Evolutionary conservation across 1,284 basidiomycete genomes (phyloP).

Genomic region (Trametes hirsuta): DNA sequence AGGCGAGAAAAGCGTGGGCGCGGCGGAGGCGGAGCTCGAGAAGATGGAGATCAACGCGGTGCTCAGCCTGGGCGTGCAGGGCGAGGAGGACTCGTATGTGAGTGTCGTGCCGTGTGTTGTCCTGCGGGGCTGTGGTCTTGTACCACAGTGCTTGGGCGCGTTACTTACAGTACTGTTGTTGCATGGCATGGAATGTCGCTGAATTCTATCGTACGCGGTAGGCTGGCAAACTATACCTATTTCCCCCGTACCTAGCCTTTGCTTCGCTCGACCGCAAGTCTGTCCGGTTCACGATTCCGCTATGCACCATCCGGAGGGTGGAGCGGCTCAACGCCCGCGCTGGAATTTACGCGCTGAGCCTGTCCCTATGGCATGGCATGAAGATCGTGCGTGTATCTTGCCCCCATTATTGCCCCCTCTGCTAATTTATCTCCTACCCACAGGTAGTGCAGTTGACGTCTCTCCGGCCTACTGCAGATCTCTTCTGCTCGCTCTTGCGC

Average conservation of each 20-base stretch:
- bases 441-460: conserved; percentile 96
- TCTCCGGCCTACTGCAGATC: conserved; percentile 92
- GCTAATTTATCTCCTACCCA: not conserved
- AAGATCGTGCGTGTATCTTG: conserved; percentile 76
- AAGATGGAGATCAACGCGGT: conserved; percentile 93
- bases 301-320: conserved; percentile 94
- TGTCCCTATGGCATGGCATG: conserved; percentile 95
- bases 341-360: conserved; percentile 92
- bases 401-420: not conserved
- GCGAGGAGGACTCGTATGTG: conserved; percentile 91
- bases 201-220: conserved; percentile 35
- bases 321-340: conserved; percentile 91
- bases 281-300: conserved; percentile 89
- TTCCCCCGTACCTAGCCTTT: conserved; percentile 92
- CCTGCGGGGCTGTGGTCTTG: not conserved
- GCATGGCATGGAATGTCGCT: not conserved
- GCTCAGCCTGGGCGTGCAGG: conserved; percentile 77
- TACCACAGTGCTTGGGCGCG: not conserved
- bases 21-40: conserved; percentile 47
- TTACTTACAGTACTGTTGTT: too few species aligned
- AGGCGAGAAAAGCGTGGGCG: conserved; percentile 23
- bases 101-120: conserved; percentile 40
- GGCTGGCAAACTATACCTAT: conserved; percentile 90
- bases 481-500: conserved; percentile 89
- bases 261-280: conserved; percentile 91